Evolutionary conservation across 768 basidiomycete genomes (phyloP), one percentile per base, ranked within the genome.

Genomic region (Ramaria sp.): DNA sequence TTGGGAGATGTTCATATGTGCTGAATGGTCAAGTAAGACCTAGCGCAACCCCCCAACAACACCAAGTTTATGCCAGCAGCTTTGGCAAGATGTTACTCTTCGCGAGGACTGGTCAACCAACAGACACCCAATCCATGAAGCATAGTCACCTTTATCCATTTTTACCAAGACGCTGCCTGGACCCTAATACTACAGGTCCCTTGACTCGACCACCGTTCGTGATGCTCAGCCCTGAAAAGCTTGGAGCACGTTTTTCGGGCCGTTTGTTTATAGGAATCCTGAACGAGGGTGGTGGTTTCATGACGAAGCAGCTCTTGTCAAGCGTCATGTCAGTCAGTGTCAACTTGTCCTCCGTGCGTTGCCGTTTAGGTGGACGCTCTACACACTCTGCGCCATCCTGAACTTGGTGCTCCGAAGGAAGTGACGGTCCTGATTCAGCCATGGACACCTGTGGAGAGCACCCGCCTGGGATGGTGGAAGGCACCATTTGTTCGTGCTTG

Each of bases 101-200:
- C 41, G 15, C 15, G 41, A 42, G 41, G 15, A 17, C 41, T 42
- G 41, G 41, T 42, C 41, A 42, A 17, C n/a, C n/a, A 42, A 11
- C 33, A 34, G 11, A 34, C 11, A 11, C 33, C 11, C 11, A 11
- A 34, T 11, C 5, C 33, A 34, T 34, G 11, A 11, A 34, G 33
- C 33, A 34, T 5, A 34, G 33, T 34, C 33, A 34, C 33, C 33
- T 34, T 11, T 34, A 11, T 34, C 24, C 20, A 27, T n/a, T n/a
- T 31, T 38, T 56, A 20, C 54, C 46, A 45, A 56, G 48, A 12
- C 54, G 19, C 46, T 30, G 17, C 19, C 45, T 47, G 30, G 54
- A 49, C 5, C 54, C 54, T 38, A 56, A 7, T 7, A 43, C 15
- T n/a, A 46, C 24, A 20, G 45, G 7, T 1, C 30, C 46, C 37